Evolutionary conservation across 176 grass and related monocot species (phyloP), one percentile per base, ranked within the genome.

Genomic region (Oryza glaberrima): DNA sequence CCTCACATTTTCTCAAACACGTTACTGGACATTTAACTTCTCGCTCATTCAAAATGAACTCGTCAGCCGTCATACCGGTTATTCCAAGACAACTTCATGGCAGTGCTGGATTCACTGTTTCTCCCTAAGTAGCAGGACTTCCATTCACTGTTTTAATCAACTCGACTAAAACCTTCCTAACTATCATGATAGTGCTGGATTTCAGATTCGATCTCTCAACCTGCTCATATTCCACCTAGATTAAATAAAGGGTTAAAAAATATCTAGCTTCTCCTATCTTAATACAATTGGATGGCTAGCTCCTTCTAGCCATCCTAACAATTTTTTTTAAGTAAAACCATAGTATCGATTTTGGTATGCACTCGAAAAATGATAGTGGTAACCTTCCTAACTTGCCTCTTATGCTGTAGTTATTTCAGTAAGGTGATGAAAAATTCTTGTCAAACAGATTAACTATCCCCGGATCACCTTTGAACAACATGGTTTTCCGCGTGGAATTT

Each of bases 31-130:
- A 0, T 32, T 79, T 26, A 22, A 58, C 9, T 30, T 32, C 4
- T 75, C 11, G 72, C 58, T 90, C 43, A 38, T 38, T 38, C 5
- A 5, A 65, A 77, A 72, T 65, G 65, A 69, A 85, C 36, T 17
- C 23, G 0, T 32, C 30, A 32, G 30, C 30, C 30, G 30, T 43
- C 49, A 22, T 83, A 65, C 80, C 93, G 95, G 88, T 97, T 72
- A 97, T 97, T 75, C 90, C 95, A 36, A 87, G 92, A 11, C 95
- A 97, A 93, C 95, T 97, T 38, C 5, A 6, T 38, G 36, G 1
- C 36, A 38, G 5, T 38, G 36, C 36, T 38, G 36, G 5, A 38
- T 38, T 38, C 36, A 38, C 22, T 16, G n/a, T 47, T 73, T 44
- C 43, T 32, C 26, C 6, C 5, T 54, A 76, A 76, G 25, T 47